Conservation (phyloP, 768 basidiomycete species). For the Leucosporidium scottii region DNA sequence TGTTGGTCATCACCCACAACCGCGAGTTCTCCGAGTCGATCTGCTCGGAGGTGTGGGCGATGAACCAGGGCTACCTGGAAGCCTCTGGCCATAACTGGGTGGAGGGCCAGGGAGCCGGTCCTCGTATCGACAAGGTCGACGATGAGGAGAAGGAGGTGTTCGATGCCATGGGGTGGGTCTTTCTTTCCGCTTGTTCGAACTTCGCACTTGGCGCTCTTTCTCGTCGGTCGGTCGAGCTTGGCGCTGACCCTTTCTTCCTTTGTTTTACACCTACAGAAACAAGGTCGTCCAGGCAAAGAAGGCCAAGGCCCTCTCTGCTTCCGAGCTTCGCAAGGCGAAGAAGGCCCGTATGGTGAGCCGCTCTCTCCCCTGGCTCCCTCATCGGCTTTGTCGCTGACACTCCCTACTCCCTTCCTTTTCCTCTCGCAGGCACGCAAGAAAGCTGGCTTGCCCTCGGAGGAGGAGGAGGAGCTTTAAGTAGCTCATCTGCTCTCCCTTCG, state of each 20-base stretch:
- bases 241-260: neutral
- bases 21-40: slow-evolving; percentile 98
- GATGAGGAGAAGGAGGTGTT: slow-evolving; percentile 85
- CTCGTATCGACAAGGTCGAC: slow-evolving; percentile 88
- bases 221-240: no score
- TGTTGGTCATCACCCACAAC: slow-evolving; percentile 77
- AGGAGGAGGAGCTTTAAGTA: slow-evolving; percentile 9
- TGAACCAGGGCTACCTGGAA: slow-evolving; percentile 92
- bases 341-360: slow-evolving; percentile 69
- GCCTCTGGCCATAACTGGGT: slow-evolving; percentile 99
- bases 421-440: slow-evolving; percentile 3
- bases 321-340: slow-evolving; percentile 85
- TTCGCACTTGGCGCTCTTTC: neutral
- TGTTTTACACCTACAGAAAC: neutral
- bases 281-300: slow-evolving; percentile 34
- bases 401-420: no score
- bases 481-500: neutral
- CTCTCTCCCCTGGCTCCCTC: no score
- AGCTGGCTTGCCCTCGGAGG: neutral
- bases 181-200: slow-evolving; percentile 79
- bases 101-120: slow-evolving; percentile 91
- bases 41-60: slow-evolving; percentile 98
- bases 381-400: no score
- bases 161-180: slow-evolving; percentile 56
- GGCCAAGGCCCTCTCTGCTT: slow-evolving; percentile 46